A percentile compares a stretch with the other conserved stretches of the same genome.
Evolutionary conservation across 257 asterid genomes (phyloP).

Genomic region (Solanum pennellii): DNA sequence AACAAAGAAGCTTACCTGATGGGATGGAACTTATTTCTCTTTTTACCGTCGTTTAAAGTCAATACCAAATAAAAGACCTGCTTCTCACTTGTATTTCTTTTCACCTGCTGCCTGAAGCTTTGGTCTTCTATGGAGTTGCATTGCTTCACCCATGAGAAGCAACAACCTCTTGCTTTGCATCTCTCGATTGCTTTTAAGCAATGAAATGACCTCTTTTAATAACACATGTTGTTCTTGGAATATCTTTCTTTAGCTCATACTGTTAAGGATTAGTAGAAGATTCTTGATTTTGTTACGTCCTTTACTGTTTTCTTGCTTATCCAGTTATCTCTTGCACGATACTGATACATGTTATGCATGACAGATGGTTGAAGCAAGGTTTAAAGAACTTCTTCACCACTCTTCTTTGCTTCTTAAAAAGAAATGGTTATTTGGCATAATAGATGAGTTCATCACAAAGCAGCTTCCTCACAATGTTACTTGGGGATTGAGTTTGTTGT

Average conservation of each 20-base stretch:
- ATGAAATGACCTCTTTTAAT: not conserved
- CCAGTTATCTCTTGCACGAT: not conserved
- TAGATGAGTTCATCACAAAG: slow-evolving; percentile 91
- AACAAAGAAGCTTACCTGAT: not conserved
- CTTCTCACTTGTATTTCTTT: not conserved
- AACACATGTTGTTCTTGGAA: not conserved
- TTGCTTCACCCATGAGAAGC: not conserved
- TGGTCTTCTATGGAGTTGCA: not conserved
- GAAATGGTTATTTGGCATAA: slow-evolving; percentile 84
- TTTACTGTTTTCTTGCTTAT: not conserved
- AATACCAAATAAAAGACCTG: not conserved
- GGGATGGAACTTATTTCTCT: not conserved
- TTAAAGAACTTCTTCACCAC: slow-evolving; percentile 64
- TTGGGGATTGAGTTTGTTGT: slow-evolving; percentile 94
- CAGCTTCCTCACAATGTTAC: slow-evolving; percentile 99
- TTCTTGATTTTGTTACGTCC: not conserved
- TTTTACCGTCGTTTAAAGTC: not conserved
- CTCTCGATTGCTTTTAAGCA: not conserved
- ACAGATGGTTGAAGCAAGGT: slow-evolving; percentile 92
- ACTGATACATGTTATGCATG: not conserved
- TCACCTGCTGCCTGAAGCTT: not conserved
- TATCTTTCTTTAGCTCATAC: not conserved
- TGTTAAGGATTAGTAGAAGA: not conserved
- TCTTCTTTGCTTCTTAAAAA: slow-evolving; percentile 73
- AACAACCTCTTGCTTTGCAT: not conserved